phyloP scores from a whole-genome alignment of 164 flowering plant genomes.

The Litsea cubeba region DNA sequence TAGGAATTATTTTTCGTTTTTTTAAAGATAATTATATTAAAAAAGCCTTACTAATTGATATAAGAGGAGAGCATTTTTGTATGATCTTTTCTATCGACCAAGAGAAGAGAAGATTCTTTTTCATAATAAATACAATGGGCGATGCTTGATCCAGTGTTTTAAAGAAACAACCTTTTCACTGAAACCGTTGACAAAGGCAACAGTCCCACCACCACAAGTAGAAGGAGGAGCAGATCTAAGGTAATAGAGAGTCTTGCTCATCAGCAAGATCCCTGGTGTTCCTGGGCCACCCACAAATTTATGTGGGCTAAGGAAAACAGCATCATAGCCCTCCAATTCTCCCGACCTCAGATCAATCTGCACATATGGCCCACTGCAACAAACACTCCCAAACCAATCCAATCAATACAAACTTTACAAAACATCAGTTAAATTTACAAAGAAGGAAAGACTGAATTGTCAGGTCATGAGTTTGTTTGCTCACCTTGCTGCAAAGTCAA shows the following conservation, averaged over 20 bases:
- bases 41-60: no score
- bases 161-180: constrained; percentile 33
- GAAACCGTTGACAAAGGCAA: constrained; percentile 56
- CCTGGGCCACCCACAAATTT: constrained; percentile 88
- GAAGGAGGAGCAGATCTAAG: constrained; percentile 52
- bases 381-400: not conserved
- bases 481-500: constrained; percentile 48
- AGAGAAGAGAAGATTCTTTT: no score
- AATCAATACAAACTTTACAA: not conserved
- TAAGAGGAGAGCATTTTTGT: no score
- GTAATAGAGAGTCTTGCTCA: constrained; percentile 52
- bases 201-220: constrained; percentile 83
- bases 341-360: constrained; percentile 69
- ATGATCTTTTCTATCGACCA: no score
- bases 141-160: not conserved
- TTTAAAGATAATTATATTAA: no score
- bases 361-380: constrained; percentile 52
- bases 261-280: constrained; percentile 53
- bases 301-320: constrained; percentile 67
- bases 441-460: no score
- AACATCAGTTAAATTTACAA: no score
- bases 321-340: constrained; percentile 73
- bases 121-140: no score
- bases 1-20: no score
- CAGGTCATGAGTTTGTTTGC: not conserved